Conservation (phyloP, 495 filamentous ascomycete species). For the Penicillium bovifimosum region DNA sequence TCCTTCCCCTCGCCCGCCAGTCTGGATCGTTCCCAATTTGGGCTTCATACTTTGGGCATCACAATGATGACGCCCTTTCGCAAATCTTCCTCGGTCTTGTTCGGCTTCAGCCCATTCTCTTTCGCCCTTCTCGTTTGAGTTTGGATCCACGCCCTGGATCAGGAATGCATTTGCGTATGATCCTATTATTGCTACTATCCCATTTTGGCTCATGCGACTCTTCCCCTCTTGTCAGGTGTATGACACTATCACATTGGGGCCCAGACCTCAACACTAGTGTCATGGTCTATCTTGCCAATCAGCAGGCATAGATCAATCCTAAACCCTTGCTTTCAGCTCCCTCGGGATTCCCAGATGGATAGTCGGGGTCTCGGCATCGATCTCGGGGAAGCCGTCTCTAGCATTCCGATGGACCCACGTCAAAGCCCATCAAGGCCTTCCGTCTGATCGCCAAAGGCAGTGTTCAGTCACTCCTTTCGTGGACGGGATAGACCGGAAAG, state of each 20-base stretch:
- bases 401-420: neutral
- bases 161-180: slow-evolving; percentile 4
- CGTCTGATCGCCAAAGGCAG: neutral
- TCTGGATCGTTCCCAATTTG: neutral
- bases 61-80: neutral
- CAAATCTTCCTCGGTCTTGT: neutral
- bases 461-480: neutral
- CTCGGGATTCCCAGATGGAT: neutral
- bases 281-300: neutral
- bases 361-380: no score
- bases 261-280: slow-evolving; percentile 1
- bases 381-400: neutral
- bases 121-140: neutral
- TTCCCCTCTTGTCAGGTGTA: neutral
- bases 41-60: neutral
- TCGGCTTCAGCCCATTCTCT: neutral
- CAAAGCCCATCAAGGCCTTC: neutral
- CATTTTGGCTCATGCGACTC: neutral
- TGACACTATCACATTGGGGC: slow-evolving; percentile 5
- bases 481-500: neutral
- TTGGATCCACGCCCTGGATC: neutral
- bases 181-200: neutral
- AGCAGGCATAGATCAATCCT: neutral
- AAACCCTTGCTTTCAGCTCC: slow-evolving; percentile 5
- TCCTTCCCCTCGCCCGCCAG: neutral